Evolutionary conservation across 441 rosid genomes (phyloP).

Genomic region (Erodium chrysanthum): DNA sequence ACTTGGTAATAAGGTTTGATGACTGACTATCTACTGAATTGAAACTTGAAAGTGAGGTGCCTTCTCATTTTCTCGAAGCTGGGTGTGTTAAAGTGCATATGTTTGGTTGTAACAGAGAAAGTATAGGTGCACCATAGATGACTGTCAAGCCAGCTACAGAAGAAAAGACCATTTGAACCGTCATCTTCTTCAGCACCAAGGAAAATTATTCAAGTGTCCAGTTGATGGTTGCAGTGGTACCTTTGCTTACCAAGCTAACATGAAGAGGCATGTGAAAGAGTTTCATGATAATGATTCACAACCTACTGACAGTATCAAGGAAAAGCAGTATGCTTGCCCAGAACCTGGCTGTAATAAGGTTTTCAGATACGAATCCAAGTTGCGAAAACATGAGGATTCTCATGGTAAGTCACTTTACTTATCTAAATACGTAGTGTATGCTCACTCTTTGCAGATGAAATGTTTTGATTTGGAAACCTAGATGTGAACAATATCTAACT

Average conservation of each 20-base stretch:
- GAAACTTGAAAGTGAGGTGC: not conserved
- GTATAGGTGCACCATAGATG: slow-evolving; percentile 48
- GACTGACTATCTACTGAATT: slow-evolving; percentile 9
- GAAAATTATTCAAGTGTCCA: slow-evolving; percentile 58
- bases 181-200: slow-evolving; percentile 57
- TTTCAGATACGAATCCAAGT: slow-evolving; percentile 49
- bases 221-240: slow-evolving; percentile 42
- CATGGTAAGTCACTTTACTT: slow-evolving; percentile 35
- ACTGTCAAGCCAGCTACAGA: slow-evolving; percentile 54
- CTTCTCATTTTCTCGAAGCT: not conserved
- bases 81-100: not conserved
- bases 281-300: slow-evolving; percentile 28
- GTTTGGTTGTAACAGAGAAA: slow-evolving; percentile 44
- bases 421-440: not conserved
- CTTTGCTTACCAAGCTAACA: slow-evolving; percentile 42
- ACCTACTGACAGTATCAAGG: slow-evolving; percentile 6
- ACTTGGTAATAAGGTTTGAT: slow-evolving; percentile 34
- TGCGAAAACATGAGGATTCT: slow-evolving; percentile 53
- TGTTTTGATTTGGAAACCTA: not conserved
- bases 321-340: slow-evolving; percentile 38
- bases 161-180: slow-evolving; percentile 78
- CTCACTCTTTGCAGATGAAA: not conserved
- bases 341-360: slow-evolving; percentile 72
- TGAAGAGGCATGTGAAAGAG: slow-evolving; percentile 47
- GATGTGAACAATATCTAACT: not conserved